phyloP scores from a whole-genome alignment of 345 rosid genomes.

The Geranium rotundifolium region DNA sequence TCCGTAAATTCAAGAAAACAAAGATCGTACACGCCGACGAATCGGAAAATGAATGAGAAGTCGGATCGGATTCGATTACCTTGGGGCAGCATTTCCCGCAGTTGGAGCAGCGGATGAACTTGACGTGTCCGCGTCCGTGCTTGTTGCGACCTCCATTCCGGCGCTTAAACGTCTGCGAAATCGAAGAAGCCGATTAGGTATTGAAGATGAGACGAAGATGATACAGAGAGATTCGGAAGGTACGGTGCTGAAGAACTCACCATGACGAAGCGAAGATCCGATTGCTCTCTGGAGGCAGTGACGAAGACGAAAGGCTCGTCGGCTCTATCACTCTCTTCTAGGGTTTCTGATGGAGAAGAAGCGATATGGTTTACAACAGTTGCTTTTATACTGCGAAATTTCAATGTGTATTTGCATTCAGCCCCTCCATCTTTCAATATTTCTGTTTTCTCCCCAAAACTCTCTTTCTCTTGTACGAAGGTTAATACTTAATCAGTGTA shows the following conservation, averaged over 20 bases:
- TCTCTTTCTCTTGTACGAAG: too few relatives aligned
- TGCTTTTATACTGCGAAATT: background rate
- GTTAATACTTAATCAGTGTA: too few relatives aligned
- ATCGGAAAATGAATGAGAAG: background rate
- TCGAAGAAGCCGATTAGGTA: background rate
- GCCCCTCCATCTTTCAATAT: too few relatives aligned
- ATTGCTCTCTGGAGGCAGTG: too few relatives aligned
- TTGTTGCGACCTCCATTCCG: constrained; percentile 93
- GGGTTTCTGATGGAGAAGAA: background rate
- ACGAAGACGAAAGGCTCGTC: background rate
- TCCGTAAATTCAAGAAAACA: background rate
- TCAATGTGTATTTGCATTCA: too few relatives aligned
- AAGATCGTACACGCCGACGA: background rate
- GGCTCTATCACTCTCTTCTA: constrained; percentile 1
- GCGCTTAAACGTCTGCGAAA: constrained; percentile 69
- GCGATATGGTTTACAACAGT: background rate
- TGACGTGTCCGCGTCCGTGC: constrained; percentile 91
- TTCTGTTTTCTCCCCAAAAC: too few relatives aligned
- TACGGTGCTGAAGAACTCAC: background rate
- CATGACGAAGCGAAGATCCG: background rate
- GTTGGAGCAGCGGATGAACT: constrained; percentile 83
- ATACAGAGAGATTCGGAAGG: background rate
- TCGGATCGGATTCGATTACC: constrained; percentile 15
- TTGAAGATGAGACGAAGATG: background rate
- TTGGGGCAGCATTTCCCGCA: constrained; percentile 93